A percentile compares a stretch with the other conserved stretches of the same genome.
Evolutionary conservation across 495 filamentous ascomycete species (phyloP).

Genomic region (Podospora pseudocomata): DNA sequence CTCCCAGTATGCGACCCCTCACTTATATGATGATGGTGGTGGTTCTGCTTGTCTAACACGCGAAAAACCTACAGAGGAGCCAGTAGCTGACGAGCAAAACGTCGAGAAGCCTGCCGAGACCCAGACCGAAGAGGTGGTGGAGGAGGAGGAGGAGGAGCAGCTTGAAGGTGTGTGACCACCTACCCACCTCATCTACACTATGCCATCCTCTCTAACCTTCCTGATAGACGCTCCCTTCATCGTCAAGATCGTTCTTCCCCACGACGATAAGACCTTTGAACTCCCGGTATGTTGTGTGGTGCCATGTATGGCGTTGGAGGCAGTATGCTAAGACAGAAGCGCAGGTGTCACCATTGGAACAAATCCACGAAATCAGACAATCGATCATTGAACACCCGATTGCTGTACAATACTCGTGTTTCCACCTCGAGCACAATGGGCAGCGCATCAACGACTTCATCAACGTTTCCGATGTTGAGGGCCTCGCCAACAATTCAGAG

Average conservation of each 20-base stretch:
- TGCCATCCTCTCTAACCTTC: conserved; percentile 5
- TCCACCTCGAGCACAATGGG: conserved; percentile 88
- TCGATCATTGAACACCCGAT: conserved; percentile 92
- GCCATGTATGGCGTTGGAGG: not conserved
- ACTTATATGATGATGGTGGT: not conserved
- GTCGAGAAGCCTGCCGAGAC: conserved; percentile 18
- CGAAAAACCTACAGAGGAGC: conserved; percentile 20
- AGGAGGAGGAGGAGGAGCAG: conserved; percentile 26
- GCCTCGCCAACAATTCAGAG: conserved; percentile 66
- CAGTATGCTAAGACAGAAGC: conserved; percentile 24
- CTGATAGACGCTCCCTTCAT: conserved; percentile 58
- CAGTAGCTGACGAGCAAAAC: conserved; percentile 17
- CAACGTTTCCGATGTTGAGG: conserved; percentile 87
- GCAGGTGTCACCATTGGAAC: conserved; percentile 87
- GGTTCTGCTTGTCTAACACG: conserved; percentile 13
- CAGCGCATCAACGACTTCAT: conserved; percentile 90
- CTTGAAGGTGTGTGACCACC: conserved; percentile 15
- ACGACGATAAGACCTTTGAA: conserved; percentile 72
- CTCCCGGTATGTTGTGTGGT: conserved; percentile 63
- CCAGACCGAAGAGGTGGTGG: conserved; percentile 11
- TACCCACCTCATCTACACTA: not conserved
- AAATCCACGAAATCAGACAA: conserved; percentile 95
- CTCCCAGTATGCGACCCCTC: conserved; percentile 16
- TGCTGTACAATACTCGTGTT: conserved; percentile 96
- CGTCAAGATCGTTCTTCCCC: conserved; percentile 76